These are phyloP conservation scores for Salmacisia buchloeana DNA, from an alignment of 1,284 basidiomycete genomes.

Conservation along the genomic window DNA sequence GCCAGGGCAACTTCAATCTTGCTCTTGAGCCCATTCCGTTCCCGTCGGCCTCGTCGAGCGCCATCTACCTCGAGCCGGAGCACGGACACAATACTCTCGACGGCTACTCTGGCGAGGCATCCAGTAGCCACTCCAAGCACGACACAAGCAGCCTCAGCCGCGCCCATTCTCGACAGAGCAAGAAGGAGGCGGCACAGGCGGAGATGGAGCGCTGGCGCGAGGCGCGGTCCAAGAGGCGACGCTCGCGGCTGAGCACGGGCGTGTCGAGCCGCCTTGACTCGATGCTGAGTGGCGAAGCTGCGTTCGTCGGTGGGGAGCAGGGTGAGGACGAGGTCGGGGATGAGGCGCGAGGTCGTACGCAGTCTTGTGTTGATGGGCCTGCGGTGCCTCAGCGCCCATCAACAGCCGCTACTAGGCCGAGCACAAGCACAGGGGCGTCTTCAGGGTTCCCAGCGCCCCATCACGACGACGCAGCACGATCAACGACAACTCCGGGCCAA, in stretches of 20 bases:
- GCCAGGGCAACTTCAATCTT: neutral
- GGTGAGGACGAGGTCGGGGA: no score
- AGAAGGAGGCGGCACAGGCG: neutral
- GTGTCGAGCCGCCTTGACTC: neutral
- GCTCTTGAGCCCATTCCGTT: slow-evolving; percentile 6
- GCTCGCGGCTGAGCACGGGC: neutral
- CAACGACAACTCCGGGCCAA: neutral
- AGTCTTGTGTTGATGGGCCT: no score
- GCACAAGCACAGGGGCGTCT: no score
- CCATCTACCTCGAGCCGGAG: neutral
- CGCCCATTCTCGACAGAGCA: neutral
- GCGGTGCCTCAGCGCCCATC: no score
- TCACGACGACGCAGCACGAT: no score
- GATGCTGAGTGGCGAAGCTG: neutral
- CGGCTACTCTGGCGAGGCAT: neutral
- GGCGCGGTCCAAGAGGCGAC: neutral
- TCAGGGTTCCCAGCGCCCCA: no score
- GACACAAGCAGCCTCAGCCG: neutral
- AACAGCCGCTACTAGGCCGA: no score
- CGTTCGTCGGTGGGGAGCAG: no score
- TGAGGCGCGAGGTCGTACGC: no score
- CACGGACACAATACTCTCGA: neutral
- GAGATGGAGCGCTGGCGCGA: neutral
- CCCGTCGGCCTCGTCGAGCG: neutral
- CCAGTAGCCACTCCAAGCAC: no score